These are phyloP conservation scores for Fraxinus nigra DNA, from an alignment of 305 asterid species.

Conservation along the genomic window DNA sequence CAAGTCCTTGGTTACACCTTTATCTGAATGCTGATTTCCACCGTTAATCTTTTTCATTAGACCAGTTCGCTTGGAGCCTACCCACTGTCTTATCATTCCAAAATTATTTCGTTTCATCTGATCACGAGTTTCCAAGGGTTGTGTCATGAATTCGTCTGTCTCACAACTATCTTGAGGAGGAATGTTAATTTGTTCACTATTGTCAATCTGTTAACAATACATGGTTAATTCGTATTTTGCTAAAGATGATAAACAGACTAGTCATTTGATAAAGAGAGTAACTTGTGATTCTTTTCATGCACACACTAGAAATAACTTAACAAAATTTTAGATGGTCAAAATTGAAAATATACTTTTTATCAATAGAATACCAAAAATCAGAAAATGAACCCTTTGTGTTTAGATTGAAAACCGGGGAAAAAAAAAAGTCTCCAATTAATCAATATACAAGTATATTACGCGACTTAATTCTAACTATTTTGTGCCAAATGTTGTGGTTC, in stretches of 20 bases:
- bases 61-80: constrained; percentile 57
- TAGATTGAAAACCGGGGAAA: neutral
- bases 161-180: constrained; percentile 34
- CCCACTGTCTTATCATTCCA: constrained; percentile 56
- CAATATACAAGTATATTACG: neutral
- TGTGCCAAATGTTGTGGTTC: neutral
- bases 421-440: neutral
- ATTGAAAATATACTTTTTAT: neutral
- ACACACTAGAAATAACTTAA: neutral
- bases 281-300: neutral
- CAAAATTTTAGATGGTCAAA: neutral
- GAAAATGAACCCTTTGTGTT: neutral
- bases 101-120: constrained; percentile 36
- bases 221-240: constrained; percentile 1
- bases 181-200: constrained; percentile 29
- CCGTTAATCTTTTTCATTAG: constrained; percentile 38
- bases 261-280: neutral
- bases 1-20: constrained; percentile 23
- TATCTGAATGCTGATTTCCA: constrained; percentile 33
- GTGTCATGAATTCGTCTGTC: constrained; percentile 29
- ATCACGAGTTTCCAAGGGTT: constrained; percentile 28
- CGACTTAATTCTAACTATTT: neutral
- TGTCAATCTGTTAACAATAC: constrained; percentile 35
- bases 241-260: neutral
- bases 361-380: constrained; percentile 5